phyloP scores from a whole-genome alignment of 345 rosid genomes.

The Euphorbia lathyris region DNA sequence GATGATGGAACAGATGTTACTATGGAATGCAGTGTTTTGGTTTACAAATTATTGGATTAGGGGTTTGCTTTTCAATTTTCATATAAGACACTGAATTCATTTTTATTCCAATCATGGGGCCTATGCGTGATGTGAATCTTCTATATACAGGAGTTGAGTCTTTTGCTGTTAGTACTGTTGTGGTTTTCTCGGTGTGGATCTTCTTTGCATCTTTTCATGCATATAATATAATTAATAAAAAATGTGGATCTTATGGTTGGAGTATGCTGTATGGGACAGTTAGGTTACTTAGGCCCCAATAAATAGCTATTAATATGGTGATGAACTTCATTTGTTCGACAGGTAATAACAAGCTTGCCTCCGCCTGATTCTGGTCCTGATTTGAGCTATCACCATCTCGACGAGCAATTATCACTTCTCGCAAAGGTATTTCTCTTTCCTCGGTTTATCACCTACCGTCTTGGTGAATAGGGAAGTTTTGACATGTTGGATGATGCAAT shows the following conservation, averaged over 20 bases:
- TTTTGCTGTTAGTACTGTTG: neutral
- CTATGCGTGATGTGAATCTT: neutral
- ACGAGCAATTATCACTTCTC: slow-evolving; percentile 77
- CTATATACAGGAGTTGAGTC: neutral
- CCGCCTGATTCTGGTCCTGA: slow-evolving; percentile 81
- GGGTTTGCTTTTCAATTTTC: neutral
- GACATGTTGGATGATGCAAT: slow-evolving; percentile 7
- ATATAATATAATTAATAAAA: too few species aligned
- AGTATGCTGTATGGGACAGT: neutral
- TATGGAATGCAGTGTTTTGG: neutral
- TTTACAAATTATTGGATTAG: neutral
- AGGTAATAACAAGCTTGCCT: slow-evolving; percentile 89
- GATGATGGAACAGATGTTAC: neutral
- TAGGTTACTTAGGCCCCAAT: neutral
- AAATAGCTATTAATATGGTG: slow-evolving; percentile 1
- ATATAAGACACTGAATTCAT: neutral
- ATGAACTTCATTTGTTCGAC: slow-evolving; percentile 3
- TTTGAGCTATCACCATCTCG: slow-evolving; percentile 59
- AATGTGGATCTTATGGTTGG: neutral
- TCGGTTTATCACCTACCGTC: neutral
- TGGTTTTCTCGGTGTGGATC: neutral
- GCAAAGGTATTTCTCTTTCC: slow-evolving; percentile 41
- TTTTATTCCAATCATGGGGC: neutral
- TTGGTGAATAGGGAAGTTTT: slow-evolving; percentile 1
- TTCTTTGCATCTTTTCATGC: neutral